A percentile compares a stretch with the other conserved stretches of the same genome.
Conservation (phyloP, 192 early-diverging fungal genomes). For the Helicostylum pulchrum region DNA sequence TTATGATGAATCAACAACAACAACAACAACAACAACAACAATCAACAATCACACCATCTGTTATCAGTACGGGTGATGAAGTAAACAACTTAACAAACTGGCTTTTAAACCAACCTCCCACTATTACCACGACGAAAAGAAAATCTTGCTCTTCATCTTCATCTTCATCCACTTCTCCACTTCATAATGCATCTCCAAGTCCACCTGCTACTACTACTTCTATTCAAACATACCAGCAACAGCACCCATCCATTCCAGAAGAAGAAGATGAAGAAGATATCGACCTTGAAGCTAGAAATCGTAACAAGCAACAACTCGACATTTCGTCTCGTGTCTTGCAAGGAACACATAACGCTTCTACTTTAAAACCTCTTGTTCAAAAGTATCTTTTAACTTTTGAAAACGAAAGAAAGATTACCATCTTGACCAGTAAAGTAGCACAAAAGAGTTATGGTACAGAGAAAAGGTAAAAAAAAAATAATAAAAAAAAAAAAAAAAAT, state of each 20-base stretch:
- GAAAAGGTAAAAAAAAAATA: slow-evolving; percentile 55
- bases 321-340: not conserved
- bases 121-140: not conserved
- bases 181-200: not conserved
- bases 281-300: not conserved
- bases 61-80: not conserved
- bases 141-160: not conserved
- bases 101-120: not conserved
- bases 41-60: slow-evolving; percentile 9
- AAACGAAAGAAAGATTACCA: slow-evolving; percentile 61
- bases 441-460: slow-evolving; percentile 94
- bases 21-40: slow-evolving; percentile 6
- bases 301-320: not conserved
- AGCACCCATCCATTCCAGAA: slow-evolving; percentile 16
- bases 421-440: slow-evolving; percentile 85
- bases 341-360: not conserved
- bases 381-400: slow-evolving; percentile 27
- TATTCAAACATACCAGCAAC: slow-evolving; percentile 1
- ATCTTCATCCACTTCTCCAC: slow-evolving; percentile 6
- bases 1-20: not conserved
- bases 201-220: not conserved
- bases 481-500: too few species aligned
- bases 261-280: slow-evolving; percentile 11
- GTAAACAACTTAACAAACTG: not conserved
- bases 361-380: slow-evolving; percentile 37